These are phyloP conservation scores for Aspergillus calidoustus DNA, from an alignment of 2,329 filamentous ascomycete genomes.

Conservation along the genomic window DNA sequence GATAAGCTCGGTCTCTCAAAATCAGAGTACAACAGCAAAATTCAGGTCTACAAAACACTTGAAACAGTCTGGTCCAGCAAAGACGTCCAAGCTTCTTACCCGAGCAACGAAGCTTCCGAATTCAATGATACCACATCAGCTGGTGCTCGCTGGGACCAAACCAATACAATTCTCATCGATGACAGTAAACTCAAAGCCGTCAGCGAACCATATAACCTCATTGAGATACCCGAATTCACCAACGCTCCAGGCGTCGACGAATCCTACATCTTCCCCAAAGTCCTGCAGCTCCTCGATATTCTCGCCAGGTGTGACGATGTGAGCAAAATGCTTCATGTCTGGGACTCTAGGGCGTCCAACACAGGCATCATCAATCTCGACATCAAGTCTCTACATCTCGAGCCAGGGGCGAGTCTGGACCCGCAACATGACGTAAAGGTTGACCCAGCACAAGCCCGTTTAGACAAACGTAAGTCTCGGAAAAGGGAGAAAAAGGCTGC, in stretches of 20 bases:
- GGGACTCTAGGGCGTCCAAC: conserved; percentile 29
- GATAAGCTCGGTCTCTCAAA: conserved; percentile 72
- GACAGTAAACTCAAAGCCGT: conserved; percentile 80
- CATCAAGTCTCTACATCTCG: conserved; percentile 8
- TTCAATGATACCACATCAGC: conserved; percentile 21
- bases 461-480: conserved; percentile 27
- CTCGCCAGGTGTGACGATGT: conserved; percentile 56
- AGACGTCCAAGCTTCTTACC: conserved; percentile 49
- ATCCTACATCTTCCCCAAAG: conserved; percentile 53
- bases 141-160: conserved; percentile 70
- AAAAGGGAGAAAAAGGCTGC: conserved; percentile 28
- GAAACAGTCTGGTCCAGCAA: conserved; percentile 68
- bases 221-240: conserved; percentile 78
- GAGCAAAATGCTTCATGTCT: conserved; percentile 46
- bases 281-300: conserved; percentile 58
- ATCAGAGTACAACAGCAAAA: conserved; percentile 68
- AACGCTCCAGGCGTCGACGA: conserved; percentile 47
- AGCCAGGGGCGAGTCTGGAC: too few species aligned
- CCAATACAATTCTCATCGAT: conserved; percentile 88
- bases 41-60: conserved; percentile 90
- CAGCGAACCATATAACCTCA: conserved; percentile 80
- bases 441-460: conserved; percentile 22
- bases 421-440: background rate
- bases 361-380: conserved; percentile 30
- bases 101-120: conserved; percentile 23